Percentiles rank a stretch among this genome's conserved stretches.
phyloP scores from a whole-genome alignment of 305 asterid genomes.

The Rubia tinctorum region DNA sequence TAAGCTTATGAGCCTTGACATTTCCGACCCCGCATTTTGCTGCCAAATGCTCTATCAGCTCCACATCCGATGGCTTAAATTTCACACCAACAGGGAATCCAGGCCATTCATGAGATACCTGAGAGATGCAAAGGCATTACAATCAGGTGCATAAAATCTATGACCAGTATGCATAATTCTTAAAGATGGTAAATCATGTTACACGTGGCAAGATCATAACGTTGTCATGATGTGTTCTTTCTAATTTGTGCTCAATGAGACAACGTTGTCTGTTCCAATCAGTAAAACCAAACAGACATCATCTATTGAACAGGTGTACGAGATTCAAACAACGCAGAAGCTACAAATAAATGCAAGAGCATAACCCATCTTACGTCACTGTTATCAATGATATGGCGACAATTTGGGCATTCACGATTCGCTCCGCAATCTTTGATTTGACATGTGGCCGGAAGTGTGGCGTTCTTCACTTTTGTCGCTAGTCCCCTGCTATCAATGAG shows the following conservation, averaged over 20 bases:
- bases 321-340: not conserved
- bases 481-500: conserved; percentile 66
- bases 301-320: not conserved
- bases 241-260: no score
- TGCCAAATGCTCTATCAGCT: conserved; percentile 77
- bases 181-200: not conserved
- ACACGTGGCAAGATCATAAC: not conserved
- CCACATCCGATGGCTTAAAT: conserved; percentile 83
- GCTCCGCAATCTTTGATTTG: conserved; percentile 78
- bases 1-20: conserved; percentile 45
- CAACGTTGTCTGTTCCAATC: not conserved
- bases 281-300: not conserved
- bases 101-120: conserved; percentile 71
- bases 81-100: conserved; percentile 83
- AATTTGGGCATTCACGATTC: conserved; percentile 59
- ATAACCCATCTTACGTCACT: conserved; percentile 53
- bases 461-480: conserved; percentile 71
- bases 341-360: not conserved
- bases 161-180: not conserved
- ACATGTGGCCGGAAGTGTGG: conserved; percentile 42
- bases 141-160: not conserved
- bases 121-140: conserved; percentile 6
- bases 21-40: conserved; percentile 58
- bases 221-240: no score
- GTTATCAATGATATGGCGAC: conserved; percentile 52